These are phyloP conservation scores for Chaetomidium leptoderma DNA, from an alignment of 495 filamentous ascomycete species.

Conservation along the genomic window DNA sequence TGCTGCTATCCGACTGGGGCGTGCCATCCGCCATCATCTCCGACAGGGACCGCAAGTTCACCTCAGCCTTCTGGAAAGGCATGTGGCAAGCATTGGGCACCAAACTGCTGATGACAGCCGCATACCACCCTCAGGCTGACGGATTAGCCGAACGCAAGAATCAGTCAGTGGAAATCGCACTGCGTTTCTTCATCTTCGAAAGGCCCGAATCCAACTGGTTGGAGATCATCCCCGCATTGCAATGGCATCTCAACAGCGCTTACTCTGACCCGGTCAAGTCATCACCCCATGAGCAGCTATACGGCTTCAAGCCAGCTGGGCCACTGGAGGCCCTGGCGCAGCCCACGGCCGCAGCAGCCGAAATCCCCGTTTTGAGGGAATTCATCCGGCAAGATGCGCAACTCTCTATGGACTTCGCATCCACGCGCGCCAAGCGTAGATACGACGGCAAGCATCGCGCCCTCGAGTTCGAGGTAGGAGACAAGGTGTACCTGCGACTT, in stretches of 20 bases:
- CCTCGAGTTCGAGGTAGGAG: neutral
- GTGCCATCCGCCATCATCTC: too few relatives aligned
- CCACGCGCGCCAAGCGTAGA: neutral
- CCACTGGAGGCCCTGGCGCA: neutral
- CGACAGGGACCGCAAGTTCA: too few relatives aligned
- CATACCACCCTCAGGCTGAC: too few relatives aligned
- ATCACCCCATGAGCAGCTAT: neutral
- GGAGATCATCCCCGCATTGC: neutral
- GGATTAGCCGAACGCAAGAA: too few relatives aligned
- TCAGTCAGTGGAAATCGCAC: too few relatives aligned
- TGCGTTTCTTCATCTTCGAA: too few relatives aligned
- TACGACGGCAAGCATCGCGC: neutral
- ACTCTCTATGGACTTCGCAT: neutral
- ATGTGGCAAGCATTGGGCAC: too few relatives aligned
- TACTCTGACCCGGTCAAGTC: neutral
- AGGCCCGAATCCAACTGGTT: neutral
- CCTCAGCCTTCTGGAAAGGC: too few relatives aligned
- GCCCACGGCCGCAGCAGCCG: neutral
- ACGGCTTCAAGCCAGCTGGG: neutral
- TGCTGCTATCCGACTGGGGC: too few relatives aligned
- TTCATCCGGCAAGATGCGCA: neutral
- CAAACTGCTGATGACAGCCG: too few relatives aligned
- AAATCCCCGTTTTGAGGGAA: neutral
- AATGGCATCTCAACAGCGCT: neutral
- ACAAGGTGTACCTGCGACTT: neutral